Base-by-base conservation (phyloP, 306 rosid species). In the Castanea mollissima region DNA sequence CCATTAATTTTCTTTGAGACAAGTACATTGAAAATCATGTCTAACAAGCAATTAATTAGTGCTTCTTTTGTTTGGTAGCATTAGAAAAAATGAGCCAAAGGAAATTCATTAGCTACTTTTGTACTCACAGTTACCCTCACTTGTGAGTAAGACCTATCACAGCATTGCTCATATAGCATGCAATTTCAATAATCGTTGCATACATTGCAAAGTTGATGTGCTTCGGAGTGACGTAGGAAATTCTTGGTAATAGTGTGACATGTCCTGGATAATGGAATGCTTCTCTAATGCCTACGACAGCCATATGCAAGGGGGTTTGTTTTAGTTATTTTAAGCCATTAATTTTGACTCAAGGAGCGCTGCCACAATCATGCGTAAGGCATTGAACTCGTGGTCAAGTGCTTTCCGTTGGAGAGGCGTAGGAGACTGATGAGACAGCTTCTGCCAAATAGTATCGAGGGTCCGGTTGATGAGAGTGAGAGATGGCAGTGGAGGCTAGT, bases 231-330 rank as follows among this genome's bases (percentile, higher is more conserved):
- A 81, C 23, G 32, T 27, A 0, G 92, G 91, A 68, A 92, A 88
- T 57, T 92, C 88, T 69, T 89, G 93, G 58, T 89, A 92, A 41
- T 88, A 90, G 77, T 49, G 89, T 73, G 75, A 89, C 92, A 73
- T 89, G 96, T 49, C 83, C 93, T 2, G 90, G 92, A 76, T 85
- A 89, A 79, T 88, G 93, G 71, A 92, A 90, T 3, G 92, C 90
- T 78, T 87, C 97, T 49, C 95, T 93, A 14, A 87, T 23, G 0
- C 97, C 92, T 51, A 83, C 87, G 35, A 89, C 25, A 65, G 58
- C 85, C 63, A 89, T 38, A 38, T 38, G 46, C 15, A 0, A 56
- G 49, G 52, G 5, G 41, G 5, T 80, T 60, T 1, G 7, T 44
- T 52, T 82, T 86, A 2, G 62, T 76, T 34, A 82, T 46, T 34